phyloP scores from a whole-genome alignment of 306 rosid species.

The Corylus heterophylla region DNA sequence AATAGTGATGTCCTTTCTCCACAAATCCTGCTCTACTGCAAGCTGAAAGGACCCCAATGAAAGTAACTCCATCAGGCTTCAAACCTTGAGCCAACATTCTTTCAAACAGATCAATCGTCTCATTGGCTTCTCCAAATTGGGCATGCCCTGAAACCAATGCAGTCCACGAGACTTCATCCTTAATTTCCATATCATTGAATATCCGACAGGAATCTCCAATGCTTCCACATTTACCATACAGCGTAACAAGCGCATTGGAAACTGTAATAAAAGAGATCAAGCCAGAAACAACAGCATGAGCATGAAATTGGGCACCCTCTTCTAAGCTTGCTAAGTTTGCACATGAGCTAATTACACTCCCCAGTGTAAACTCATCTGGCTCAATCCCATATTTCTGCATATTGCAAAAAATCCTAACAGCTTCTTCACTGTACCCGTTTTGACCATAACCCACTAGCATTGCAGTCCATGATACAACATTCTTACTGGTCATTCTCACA shows the following conservation, averaged over 20 bases:
- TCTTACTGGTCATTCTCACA: constrained; percentile 67
- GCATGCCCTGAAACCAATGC: constrained; percentile 89
- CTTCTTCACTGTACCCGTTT: constrained; percentile 84
- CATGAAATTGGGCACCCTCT: constrained; percentile 93
- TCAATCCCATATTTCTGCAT: constrained; percentile 76
- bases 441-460: constrained; percentile 93
- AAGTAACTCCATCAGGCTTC: constrained; percentile 82
- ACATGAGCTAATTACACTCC: constrained; percentile 89
- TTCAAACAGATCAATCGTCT: constrained; percentile 69
- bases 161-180: constrained; percentile 91
- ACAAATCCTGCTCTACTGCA: constrained; percentile 92
- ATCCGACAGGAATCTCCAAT: constrained; percentile 58
- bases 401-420: constrained; percentile 67
- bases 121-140: constrained; percentile 74
- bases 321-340: constrained; percentile 94
- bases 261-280: constrained; percentile 64
- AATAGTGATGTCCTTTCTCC: constrained; percentile 69
- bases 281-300: constrained; percentile 74
- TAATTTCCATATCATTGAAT: constrained; percentile 64
- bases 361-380: constrained; percentile 82
- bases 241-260: constrained; percentile 82
- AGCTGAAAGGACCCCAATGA: constrained; percentile 91
- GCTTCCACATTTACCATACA: constrained; percentile 91
- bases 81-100: constrained; percentile 63
- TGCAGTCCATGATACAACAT: constrained; percentile 91